A percentile compares a stretch with the other conserved stretches of the same genome.
These are phyloP conservation scores for Colletotrichum ledebouriae DNA, from an alignment of 2,329 filamentous ascomycete species.

Conservation along the genomic window DNA sequence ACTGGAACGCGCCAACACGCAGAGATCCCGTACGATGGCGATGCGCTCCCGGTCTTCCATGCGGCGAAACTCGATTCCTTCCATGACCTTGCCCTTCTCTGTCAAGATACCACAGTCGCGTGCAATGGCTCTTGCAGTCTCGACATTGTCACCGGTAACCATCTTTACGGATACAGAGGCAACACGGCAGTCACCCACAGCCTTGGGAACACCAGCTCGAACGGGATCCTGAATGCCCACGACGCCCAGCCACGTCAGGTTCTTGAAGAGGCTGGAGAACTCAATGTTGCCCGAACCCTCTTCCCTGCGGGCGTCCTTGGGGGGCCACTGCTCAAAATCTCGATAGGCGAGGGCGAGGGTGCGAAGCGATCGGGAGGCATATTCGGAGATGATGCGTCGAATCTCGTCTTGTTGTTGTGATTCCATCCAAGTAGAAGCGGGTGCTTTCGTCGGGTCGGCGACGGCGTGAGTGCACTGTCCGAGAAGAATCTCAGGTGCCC, in stretches of 20 bases:
- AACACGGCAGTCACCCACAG: conserved; percentile 36
- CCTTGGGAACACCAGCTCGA: conserved; percentile 42
- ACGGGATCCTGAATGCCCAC: conserved; percentile 45
- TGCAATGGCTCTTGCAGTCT: conserved; percentile 64
- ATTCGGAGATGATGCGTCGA: conserved; percentile 56
- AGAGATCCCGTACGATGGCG: conserved; percentile 62
- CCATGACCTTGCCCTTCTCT: conserved; percentile 71
- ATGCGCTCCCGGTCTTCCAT: conserved; percentile 63
- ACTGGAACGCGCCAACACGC: conserved; percentile 76
- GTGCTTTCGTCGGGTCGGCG: conserved; percentile 58
- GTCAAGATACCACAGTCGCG: conserved; percentile 67
- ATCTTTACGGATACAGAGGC: conserved; percentile 58
- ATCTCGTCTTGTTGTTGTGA: conserved; percentile 49
- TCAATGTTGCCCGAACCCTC: conserved; percentile 67
- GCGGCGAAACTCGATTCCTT: conserved; percentile 70
- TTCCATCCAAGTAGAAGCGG: conserved; percentile 50
- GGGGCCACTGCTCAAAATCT: conserved; percentile 77
- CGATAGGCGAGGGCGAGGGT: conserved; percentile 76
- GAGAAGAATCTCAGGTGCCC: conserved; percentile 65
- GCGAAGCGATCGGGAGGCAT: conserved; percentile 76
- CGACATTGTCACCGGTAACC: conserved; percentile 62
- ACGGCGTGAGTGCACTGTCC: conserved; percentile 58
- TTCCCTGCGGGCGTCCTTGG: conserved; percentile 71
- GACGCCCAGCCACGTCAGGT: conserved; percentile 58
- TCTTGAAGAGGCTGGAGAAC: conserved; percentile 57